Conservation (phyloP, 2,329 filamentous ascomycete species). For the Penicillium sp. region DNA sequence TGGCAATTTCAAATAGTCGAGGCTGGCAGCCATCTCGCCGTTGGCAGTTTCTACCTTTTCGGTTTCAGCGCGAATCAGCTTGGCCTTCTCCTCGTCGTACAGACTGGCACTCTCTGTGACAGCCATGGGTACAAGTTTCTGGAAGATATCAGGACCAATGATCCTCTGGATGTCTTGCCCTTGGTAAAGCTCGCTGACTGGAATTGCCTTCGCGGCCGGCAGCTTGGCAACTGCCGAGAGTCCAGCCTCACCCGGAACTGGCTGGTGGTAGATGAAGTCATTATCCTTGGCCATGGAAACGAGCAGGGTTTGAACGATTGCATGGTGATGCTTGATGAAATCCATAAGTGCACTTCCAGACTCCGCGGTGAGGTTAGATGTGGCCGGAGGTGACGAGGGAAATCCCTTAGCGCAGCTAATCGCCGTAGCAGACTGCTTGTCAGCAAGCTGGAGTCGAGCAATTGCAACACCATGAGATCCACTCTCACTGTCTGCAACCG, state of each 20-base stretch:
- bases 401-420: conserved; percentile 77
- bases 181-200: conserved; percentile 93
- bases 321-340: conserved; percentile 79
- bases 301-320: conserved; percentile 80
- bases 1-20: conserved; percentile 91
- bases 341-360: conserved; percentile 75
- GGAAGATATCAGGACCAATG: conserved; percentile 94
- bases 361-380: conserved; percentile 82
- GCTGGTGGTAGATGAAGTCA: conserved; percentile 97
- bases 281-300: conserved; percentile 84
- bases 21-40: conserved; percentile 90
- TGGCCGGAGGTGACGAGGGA: conserved; percentile 76
- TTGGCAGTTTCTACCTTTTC: conserved; percentile 93
- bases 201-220: conserved; percentile 94
- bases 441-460: conserved; percentile 78
- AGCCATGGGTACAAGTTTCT: conserved; percentile 93
- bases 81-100: conserved; percentile 98
- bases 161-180: conserved; percentile 97
- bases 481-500: conserved; percentile 84
- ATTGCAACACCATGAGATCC: conserved; percentile 86
- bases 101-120: conserved; percentile 96
- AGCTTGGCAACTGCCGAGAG: conserved; percentile 84
- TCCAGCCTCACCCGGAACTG: conserved; percentile 81
- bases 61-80: conserved; percentile 88
- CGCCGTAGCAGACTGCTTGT: conserved; percentile 77